Conservation (phyloP, 768 basidiomycete species). For the Piloderma croceum region DNA sequence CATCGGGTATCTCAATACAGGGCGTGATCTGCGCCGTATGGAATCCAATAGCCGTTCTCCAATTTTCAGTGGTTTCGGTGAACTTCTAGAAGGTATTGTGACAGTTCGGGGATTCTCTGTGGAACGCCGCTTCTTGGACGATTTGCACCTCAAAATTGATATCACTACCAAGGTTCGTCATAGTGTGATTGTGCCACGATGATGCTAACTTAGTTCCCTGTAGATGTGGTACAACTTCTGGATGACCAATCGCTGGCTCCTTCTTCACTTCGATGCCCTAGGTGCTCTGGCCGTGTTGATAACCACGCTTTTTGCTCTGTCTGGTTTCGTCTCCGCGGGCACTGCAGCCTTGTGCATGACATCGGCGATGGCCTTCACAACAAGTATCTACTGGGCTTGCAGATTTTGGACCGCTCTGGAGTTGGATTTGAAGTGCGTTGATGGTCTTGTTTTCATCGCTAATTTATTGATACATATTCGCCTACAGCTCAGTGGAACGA, state of each 20-base stretch:
- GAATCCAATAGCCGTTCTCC: constrained; percentile 48
- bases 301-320: constrained; percentile 45
- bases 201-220: not conserved
- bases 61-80: constrained; percentile 41
- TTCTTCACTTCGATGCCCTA: constrained; percentile 47
- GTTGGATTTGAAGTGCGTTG: constrained; percentile 37
- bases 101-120: constrained; percentile 52
- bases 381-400: constrained; percentile 38
- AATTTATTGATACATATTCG: not conserved
- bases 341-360: constrained; percentile 41
- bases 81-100: constrained; percentile 47
- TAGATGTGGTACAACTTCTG: constrained; percentile 44
- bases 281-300: constrained; percentile 42
- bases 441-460: not conserved
- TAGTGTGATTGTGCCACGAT: too few species aligned
- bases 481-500: constrained; percentile 47
- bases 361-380: constrained; percentile 48
- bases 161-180: constrained; percentile 38
- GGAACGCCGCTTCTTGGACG: constrained; percentile 42
- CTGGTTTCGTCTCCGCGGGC: constrained; percentile 30
- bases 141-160: constrained; percentile 41
- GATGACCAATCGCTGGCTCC: constrained; percentile 50
- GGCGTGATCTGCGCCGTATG: constrained; percentile 46
- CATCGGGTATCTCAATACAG: constrained; percentile 36
- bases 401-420: constrained; percentile 41